Evolutionary conservation across 352 stramenopile species (phyloP).

Genomic region (Globisporangium orthogonon): DNA sequence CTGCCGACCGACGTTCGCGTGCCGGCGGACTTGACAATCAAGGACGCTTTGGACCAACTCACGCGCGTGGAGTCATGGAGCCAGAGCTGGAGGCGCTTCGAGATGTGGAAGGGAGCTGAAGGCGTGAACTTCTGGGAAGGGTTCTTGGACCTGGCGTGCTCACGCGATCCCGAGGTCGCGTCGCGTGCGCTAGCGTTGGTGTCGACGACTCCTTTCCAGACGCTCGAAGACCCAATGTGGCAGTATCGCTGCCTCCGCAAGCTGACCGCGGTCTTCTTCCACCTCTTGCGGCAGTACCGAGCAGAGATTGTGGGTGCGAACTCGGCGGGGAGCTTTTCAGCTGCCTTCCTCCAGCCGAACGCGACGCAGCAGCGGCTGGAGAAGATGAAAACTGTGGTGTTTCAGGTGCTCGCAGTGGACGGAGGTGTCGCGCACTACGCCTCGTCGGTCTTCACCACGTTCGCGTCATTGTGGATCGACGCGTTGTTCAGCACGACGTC

Average conservation of each 20-base stretch:
- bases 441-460: conserved; percentile 61
- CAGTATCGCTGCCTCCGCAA: conserved; percentile 70
- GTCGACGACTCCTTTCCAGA: conserved; percentile 44
- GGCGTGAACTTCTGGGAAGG: conserved; percentile 57
- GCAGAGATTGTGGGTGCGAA: conserved; percentile 22
- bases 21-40: conserved; percentile 1
- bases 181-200: conserved; percentile 44
- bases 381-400: conserved; percentile 39
- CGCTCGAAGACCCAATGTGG: conserved; percentile 65
- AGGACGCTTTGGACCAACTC: conserved; percentile 27
- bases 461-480: conserved; percentile 65
- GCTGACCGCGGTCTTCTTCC: conserved; percentile 47
- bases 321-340: not conserved
- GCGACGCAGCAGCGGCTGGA: conserved; percentile 24
- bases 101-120: conserved; percentile 37
- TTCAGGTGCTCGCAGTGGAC: conserved; percentile 39
- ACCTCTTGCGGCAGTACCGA: conserved; percentile 44
- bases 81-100: conserved; percentile 30
- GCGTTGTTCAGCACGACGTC: conserved; percentile 48
- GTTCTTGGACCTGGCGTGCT: conserved; percentile 49
- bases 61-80: conserved; percentile 22
- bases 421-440: conserved; percentile 62
- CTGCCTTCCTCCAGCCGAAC: not conserved
- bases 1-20: conserved; percentile 18
- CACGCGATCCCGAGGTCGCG: conserved; percentile 28